These are phyloP conservation scores for Russula compacta DNA, from an alignment of 768 basidiomycete genomes.

Conservation along the genomic window DNA sequence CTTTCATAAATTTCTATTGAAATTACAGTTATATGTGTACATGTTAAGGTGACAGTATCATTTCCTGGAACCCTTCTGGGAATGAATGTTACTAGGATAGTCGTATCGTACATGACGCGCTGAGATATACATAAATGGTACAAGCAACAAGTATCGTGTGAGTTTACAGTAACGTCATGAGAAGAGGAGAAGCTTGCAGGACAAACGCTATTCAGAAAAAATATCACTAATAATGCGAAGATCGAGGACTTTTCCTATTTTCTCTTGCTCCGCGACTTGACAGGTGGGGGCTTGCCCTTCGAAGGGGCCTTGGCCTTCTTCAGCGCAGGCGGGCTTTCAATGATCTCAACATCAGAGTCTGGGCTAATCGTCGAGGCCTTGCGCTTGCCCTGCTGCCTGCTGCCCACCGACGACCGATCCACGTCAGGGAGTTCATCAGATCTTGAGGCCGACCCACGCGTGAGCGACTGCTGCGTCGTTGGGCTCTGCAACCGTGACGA, in stretches of 20 bases:
- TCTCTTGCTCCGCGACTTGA: slow-evolving; percentile 24
- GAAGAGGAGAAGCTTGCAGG: neutral
- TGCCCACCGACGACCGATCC: slow-evolving; percentile 26
- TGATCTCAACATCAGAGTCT: slow-evolving; percentile 26
- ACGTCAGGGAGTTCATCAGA: slow-evolving; percentile 32
- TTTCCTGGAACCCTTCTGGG: too few species aligned
- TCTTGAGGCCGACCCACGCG: slow-evolving; percentile 28
- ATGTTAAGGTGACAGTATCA: too few species aligned
- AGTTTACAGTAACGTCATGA: neutral
- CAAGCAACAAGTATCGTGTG: neutral
- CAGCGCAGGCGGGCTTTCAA: slow-evolving; percentile 21
- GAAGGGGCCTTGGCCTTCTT: slow-evolving; percentile 21
- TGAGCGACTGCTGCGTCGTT: slow-evolving; percentile 29
- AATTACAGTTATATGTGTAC: too few species aligned
- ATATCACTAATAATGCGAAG: neutral
- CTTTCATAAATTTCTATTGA: too few species aligned
- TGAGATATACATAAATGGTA: neutral
- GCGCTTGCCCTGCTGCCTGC: slow-evolving; percentile 36
- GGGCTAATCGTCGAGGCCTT: slow-evolving; percentile 32
- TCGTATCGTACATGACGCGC: neutral
- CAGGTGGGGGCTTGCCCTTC: slow-evolving; percentile 14
- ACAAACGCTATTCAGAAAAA: neutral
- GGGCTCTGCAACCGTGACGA: slow-evolving; percentile 40
- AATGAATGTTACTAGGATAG: neutral
- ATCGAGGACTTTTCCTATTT: neutral